Conservation (phyloP, 495 filamentous ascomycete species). For the Cercophora sp. region DNA sequence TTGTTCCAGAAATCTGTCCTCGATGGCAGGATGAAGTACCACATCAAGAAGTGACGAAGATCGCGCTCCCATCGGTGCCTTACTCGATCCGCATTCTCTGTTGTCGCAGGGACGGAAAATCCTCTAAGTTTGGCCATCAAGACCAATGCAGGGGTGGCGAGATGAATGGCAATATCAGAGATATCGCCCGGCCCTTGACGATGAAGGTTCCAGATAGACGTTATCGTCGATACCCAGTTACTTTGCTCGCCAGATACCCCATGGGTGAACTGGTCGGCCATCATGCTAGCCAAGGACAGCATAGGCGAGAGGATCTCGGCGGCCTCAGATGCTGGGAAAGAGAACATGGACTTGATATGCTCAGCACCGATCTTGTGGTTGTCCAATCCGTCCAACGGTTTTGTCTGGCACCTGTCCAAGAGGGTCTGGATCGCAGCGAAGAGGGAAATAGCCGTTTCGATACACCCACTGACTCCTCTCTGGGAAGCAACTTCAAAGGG, state of each 20-base stretch:
- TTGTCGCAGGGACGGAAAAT: constrained; percentile 11
- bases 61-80: constrained; percentile 32
- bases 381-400: constrained; percentile 13
- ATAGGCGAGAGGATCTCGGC: constrained; percentile 34
- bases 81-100: constrained; percentile 12
- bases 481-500: constrained; percentile 31
- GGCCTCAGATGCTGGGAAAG: constrained; percentile 34
- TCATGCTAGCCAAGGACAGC: constrained; percentile 35
- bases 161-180: constrained; percentile 36
- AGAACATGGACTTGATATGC: constrained; percentile 47
- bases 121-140: constrained; percentile 35
- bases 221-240: constrained; percentile 37
- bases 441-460: constrained; percentile 36
- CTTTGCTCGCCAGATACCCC: constrained; percentile 23
- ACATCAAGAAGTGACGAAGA: constrained; percentile 62
- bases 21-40: constrained; percentile 67
- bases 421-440: constrained; percentile 37
- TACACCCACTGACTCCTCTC: constrained; percentile 27
- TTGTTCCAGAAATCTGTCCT: constrained; percentile 51
- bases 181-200: constrained; percentile 35
- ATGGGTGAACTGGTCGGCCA: constrained; percentile 18
- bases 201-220: constrained; percentile 41
- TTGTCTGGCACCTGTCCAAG: constrained; percentile 24
- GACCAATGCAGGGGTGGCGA: constrained; percentile 27
- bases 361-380: constrained; percentile 39